These are phyloP conservation scores for Vigna unguiculata DNA, from an alignment of 306 rosid genomes.

Conservation along the genomic window DNA sequence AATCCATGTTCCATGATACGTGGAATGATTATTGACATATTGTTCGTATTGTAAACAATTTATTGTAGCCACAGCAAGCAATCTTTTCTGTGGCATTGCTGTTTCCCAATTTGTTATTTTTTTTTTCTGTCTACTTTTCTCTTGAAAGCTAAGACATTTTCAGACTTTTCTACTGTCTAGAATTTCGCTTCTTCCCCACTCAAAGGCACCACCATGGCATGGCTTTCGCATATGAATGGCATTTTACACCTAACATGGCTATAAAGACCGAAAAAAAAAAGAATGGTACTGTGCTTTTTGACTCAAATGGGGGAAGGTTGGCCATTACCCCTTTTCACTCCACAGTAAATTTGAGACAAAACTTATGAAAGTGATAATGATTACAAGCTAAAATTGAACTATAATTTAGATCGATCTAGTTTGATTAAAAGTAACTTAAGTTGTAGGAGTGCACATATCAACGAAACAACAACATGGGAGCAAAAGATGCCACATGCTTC, in stretches of 20 bases:
- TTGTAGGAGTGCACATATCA: constrained; percentile 24
- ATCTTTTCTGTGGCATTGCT: constrained; percentile 34
- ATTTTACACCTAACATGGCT: constrained; percentile 59
- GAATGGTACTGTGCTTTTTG: constrained; percentile 23
- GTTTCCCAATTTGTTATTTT: neutral
- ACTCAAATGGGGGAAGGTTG: constrained; percentile 28
- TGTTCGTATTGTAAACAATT: constrained; percentile 36
- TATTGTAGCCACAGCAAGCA: constrained; percentile 37
- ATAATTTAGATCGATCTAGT: constrained; percentile 16
- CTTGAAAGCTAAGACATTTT: constrained; percentile 78
- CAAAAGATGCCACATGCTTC: constrained; percentile 37
- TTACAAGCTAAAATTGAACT: constrained; percentile 41
- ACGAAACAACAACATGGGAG: constrained; percentile 20
- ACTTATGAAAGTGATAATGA: constrained; percentile 43
- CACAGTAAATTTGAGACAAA: constrained; percentile 43
- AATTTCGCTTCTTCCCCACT: constrained; percentile 72
- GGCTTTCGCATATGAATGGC: constrained; percentile 51
- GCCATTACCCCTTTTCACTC: constrained; percentile 27
- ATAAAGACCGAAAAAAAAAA: constrained; percentile 5
- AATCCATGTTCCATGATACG: constrained; percentile 42
- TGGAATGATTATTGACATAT: constrained; percentile 43
- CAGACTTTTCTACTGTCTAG: constrained; percentile 42
- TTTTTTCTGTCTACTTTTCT: constrained; percentile 52
- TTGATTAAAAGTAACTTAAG: constrained; percentile 26
- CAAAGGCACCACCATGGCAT: constrained; percentile 57